Evolutionary conservation across 129 eudicot genomes (phyloP).

Genomic region (Saussurea involucrata): DNA sequence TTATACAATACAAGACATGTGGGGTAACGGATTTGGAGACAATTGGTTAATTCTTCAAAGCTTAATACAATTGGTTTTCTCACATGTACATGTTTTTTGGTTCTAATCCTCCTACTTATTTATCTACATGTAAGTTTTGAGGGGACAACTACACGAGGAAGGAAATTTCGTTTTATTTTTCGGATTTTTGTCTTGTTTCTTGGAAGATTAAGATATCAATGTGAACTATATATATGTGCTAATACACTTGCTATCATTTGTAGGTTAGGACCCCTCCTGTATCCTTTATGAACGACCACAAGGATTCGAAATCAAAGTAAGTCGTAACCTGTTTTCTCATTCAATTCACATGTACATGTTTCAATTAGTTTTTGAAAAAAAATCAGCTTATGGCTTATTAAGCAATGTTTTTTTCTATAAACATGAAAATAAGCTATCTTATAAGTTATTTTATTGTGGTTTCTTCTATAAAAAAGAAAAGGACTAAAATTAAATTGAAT

Average conservation of each 20-base stretch:
- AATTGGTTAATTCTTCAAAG: slow-evolving; percentile 15
- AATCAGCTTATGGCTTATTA: neutral
- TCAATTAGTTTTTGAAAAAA: neutral
- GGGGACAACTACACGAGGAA: slow-evolving; percentile 20
- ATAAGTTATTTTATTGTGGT: neutral
- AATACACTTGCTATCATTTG: slow-evolving; percentile 5
- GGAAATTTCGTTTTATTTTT: neutral
- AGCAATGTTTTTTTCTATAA: neutral
- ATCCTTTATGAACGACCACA: neutral
- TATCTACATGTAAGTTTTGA: neutral
- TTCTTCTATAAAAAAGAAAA: neutral
- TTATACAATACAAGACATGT: slow-evolving; percentile 8
- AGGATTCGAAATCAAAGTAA: neutral
- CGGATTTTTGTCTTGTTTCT: neutral
- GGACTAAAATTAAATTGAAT: neutral
- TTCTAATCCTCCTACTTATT: neutral
- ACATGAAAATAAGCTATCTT: neutral
- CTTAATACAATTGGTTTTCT: neutral
- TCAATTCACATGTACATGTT: neutral
- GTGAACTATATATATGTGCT: neutral
- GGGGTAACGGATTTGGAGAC: slow-evolving; percentile 17
- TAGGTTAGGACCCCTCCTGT: neutral
- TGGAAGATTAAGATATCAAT: neutral
- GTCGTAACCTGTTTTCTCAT: neutral
- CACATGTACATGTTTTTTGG: slow-evolving; percentile 25